Evolutionary conservation across 2,329 filamentous ascomycete genomes (phyloP), one percentile per base, ranked within the genome.

Genomic region (Xylariales sp.): DNA sequence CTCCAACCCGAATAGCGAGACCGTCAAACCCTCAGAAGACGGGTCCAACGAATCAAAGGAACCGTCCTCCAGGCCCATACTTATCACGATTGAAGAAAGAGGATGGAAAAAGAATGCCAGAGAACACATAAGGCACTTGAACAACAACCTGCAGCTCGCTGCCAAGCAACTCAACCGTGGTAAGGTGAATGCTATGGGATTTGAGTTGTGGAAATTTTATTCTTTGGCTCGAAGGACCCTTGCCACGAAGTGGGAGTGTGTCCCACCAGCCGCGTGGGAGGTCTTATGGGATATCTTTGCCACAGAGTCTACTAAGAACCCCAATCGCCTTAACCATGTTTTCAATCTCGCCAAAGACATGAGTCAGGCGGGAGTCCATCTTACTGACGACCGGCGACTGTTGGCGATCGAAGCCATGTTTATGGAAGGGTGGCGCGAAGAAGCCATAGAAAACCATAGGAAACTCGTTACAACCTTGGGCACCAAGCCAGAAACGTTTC

Each of bases 391-490:
- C 3, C 82, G 86, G 52, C 77, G 80, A 48, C 63, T 89, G 14
- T 64, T 83, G 20, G 81, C 81, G 22, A 79, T 89, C 22, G 81
- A 88, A 54, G 78, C 83, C 43, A 67, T 85, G 29, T 82, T 85
- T 48, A 66, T 80, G 5, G 72, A 75, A 29, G 83, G 81, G 2
- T 77, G 76, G 58, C 69, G 74, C 43, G 64, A 67, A 4, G 71
- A 76, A 48, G 84, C 83, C 0, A 60, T 84, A 18, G 73, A 79
- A 10, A 73, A 76, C 34, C 87, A 84, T 80, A 77, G 76, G 56
- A 70, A 74, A 37, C 71, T 71, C 32, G 71, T 76, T 28, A 57
- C 68, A 5, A 71, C 69, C 0, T 63, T 86, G 11, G 78, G 76
- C 0, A 55, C 68, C 1, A 62, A 65, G 14, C 60, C 68, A 5